These are phyloP conservation scores for Glycyrrhiza uralensis DNA, from an alignment of 306 rosid species.

Conservation along the genomic window DNA sequence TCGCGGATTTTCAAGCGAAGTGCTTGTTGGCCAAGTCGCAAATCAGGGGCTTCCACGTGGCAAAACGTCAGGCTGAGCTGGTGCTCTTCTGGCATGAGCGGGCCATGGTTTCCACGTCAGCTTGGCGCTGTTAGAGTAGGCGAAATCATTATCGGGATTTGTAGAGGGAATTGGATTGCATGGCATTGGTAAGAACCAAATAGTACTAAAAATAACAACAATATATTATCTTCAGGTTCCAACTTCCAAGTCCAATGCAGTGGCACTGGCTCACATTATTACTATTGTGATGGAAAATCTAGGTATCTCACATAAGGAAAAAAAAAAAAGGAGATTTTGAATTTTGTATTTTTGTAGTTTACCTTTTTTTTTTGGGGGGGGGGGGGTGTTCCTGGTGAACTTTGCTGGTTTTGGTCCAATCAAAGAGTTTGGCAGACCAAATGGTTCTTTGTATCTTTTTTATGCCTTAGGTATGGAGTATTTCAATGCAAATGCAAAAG, in stretches of 20 bases:
- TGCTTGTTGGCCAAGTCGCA: slow-evolving; percentile 64
- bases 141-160: not conserved
- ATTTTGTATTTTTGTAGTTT: too few relatives aligned
- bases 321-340: too few relatives aligned
- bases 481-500: slow-evolving; percentile 17
- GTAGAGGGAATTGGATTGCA: not conserved
- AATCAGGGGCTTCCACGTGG: slow-evolving; percentile 81
- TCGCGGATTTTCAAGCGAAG: slow-evolving; percentile 83
- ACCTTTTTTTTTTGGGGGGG: too few relatives aligned
- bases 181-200: not conserved
- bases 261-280: too few relatives aligned
- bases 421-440: not conserved
- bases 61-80: slow-evolving; percentile 74
- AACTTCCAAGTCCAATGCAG: not conserved
- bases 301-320: not conserved
- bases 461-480: not conserved
- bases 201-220: not conserved
- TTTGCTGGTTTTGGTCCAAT: slow-evolving; percentile 15
- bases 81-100: slow-evolving; percentile 76
- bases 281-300: too few relatives aligned
- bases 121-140: slow-evolving; percentile 60
- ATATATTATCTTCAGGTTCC: not conserved
- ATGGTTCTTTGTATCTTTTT: not conserved
- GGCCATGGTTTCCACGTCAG: slow-evolving; percentile 72
- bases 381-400: not conserved